Evolutionary conservation across 345 rosid genomes (phyloP), one percentile per base, ranked within the genome.

Genomic region (Arabidopsis arenosa): DNA sequence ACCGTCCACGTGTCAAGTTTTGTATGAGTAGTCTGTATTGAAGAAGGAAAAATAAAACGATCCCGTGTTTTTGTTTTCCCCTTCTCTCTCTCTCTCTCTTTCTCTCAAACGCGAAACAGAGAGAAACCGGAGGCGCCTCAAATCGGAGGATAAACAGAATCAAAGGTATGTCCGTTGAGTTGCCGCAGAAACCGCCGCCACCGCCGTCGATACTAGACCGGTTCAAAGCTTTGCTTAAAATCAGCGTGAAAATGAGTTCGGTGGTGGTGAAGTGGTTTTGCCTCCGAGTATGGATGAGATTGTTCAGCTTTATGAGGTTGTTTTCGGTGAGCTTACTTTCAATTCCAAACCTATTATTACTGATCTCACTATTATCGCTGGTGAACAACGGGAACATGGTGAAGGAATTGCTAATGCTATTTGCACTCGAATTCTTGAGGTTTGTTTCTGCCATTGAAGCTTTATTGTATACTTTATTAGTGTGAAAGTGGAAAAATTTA

Each of bases 341-440:
- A 96, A 93, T 86, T 96, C 97, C 39, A 96, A 96, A 83, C 99
- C 99, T 61, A 85, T 93, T 21, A 96, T 96, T 78, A 96, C 96
- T 51, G 98, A 96, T 86, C 93, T 96, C 79, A 96, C 99, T 2
- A 91, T 93, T 63, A 85, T 96, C 58, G 98, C 99, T 5, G 99
- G 96, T 18, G 99, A 96, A 63, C 96, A 85, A 73, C 79, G 86
- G 72, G 93, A 82, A 72, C 85, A 91, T 13, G 91, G 84, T 3
- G 86, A 83, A 76, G 98, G 98, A 68, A 89, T 96, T 76, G 97
- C 99, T 5, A 87, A 84, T 36, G 93, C 90, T 56, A 91, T 96
- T 58, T 93, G 98, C 65, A 84, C 90, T 10, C 89, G 97, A 68
- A 93, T 96, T 77, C 73, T 93, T 7, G 93, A 96, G 98, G 99